These are phyloP conservation scores for Porogramme epimiltina DNA, from an alignment of 1,284 basidiomycete species.

Conservation along the genomic window DNA sequence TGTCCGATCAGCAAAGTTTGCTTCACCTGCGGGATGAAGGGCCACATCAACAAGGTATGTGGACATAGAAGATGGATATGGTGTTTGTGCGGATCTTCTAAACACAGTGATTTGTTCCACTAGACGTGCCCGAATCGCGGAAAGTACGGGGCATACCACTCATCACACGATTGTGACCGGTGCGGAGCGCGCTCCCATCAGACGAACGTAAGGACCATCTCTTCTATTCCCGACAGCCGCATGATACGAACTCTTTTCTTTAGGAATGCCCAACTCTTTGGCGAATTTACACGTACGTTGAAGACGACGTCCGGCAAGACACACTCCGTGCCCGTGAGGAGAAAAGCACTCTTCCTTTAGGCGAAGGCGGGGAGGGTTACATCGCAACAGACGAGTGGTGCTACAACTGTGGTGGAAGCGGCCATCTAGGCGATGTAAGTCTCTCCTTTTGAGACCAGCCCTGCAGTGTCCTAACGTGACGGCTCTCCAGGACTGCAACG, in stretches of 20 bases:
- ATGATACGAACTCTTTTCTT: background rate
- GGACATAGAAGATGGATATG: background rate
- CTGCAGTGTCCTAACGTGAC: background rate
- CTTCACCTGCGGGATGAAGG: slow-evolving; percentile 85
- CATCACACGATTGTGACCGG: slow-evolving; percentile 64
- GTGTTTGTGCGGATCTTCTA: background rate
- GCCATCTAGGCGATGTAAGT: slow-evolving; percentile 88
- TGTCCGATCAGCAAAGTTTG: slow-evolving; percentile 88
- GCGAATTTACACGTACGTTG: slow-evolving; percentile 83
- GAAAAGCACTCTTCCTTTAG: slow-evolving; percentile 51
- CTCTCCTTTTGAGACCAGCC: background rate
- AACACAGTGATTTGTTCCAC: too few species aligned
- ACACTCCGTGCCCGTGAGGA: slow-evolving; percentile 52
- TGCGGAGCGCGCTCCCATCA: slow-evolving; percentile 76
- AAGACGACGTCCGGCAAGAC: slow-evolving; percentile 51
- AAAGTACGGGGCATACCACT: slow-evolving; percentile 29
- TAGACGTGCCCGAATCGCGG: slow-evolving; percentile 79
- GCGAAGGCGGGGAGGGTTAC: slow-evolving; percentile 79
- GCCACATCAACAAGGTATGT: slow-evolving; percentile 75
- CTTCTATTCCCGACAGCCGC: background rate
- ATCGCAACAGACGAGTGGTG: slow-evolving; percentile 79
- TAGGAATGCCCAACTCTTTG: slow-evolving; percentile 89
- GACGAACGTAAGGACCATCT: slow-evolving; percentile 54
- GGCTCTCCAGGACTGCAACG: slow-evolving; percentile 69
- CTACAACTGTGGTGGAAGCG: slow-evolving; percentile 82